Evolutionary conservation across 1,284 basidiomycete species (phyloP), one percentile per base, ranked within the genome.

Genomic region (Volvariella surrecta): DNA sequence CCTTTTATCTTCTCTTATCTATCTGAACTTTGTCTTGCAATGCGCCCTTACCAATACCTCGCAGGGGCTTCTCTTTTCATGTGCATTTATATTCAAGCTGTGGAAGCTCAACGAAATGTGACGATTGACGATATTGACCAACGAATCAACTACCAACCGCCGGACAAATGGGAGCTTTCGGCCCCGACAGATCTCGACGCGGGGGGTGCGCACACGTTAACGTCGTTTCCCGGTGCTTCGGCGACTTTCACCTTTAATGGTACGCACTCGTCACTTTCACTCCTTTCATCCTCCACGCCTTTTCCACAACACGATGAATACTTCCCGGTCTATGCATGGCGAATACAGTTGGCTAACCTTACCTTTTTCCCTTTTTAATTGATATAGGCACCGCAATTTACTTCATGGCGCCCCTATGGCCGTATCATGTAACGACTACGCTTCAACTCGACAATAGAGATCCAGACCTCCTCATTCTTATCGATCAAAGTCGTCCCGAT

Each of bases 331-430:
- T n/a, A n/a, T n/a, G n/a, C n/a, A n/a, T n/a, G n/a, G n/a, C n/a
- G n/a, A n/a, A n/a, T n/a, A n/a, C n/a, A n/a, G n/a, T n/a, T n/a
- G n/a, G n/a, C n/a, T n/a, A n/a, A n/a, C n/a, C n/a, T n/a, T n/a
- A n/a, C n/a, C n/a, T n/a, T n/a, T 10, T 39, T 28, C 13, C 24
- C n/a, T 32, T 35, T 34, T 20, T 34, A 22, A 17, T 18, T 17
- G n/a, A 37, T 17, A 16, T 39, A 68, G 67, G 67, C 38, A 58
- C 63, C 15, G 63, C 61, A 3, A 53, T 68, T 15, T 67, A 62
- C 40, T 64, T 62, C 43, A 44, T 65, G 42, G 60, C 64, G 1
- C 64, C 66, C 4, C 46, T 58, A 10, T 68, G 66, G 66, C 64
- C 66, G 11, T 67, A 66, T 48, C 44, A 42, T 13, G 66, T 66